Evolutionary conservation across 106 monocot species (phyloP), one percentile per base, ranked within the genome.

Genomic region (Vanilla planifolia): DNA sequence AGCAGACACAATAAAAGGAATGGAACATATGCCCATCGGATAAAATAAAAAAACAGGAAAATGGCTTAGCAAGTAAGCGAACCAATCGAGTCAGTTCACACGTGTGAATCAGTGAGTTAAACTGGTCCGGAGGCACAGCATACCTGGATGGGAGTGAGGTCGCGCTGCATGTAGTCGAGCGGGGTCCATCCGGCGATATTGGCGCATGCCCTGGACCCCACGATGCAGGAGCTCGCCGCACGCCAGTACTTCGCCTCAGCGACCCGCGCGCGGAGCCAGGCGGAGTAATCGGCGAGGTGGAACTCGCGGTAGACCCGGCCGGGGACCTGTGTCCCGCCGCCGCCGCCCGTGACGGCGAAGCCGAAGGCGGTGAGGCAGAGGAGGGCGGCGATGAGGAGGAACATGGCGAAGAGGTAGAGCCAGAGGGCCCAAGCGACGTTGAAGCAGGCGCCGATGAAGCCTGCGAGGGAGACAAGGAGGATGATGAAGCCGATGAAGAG

Each of bases 361-460:
- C 90, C 95, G 48, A 96, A 87, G 32, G 60, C 77, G n/a, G 87
- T 75, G 55, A 84, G 56, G 36, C 78, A 61, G 24, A 86, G 84
- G 29, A 96, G 76, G 0, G 65, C 71, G 2, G 55, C 60, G 32
- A 96, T 83, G 64, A 96, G 95, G 48, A 91, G 57, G 43, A 96
- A 56, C 78, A 86, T 79, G 68, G 72, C 73, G 48, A 77, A 32
- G 62, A 96, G 90, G 80, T 95, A 95, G 60, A 95, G 71, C 79
- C 90, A 90, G 48, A 95, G 78, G 1, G 83, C 95, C 68, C 78
- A 80, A 0, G 73, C 71, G 3, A 90, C 65, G 71, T 81, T 77
- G 77, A 84, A 96, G 71, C 90, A 96, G 1, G 90, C 82, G 8
- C 95, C 95, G 6, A 90, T 58, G 63, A 96, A 87, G 7, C 95